phyloP scores from a whole-genome alignment of 495 filamentous ascomycete genomes.

The Penicillium herquei region DNA sequence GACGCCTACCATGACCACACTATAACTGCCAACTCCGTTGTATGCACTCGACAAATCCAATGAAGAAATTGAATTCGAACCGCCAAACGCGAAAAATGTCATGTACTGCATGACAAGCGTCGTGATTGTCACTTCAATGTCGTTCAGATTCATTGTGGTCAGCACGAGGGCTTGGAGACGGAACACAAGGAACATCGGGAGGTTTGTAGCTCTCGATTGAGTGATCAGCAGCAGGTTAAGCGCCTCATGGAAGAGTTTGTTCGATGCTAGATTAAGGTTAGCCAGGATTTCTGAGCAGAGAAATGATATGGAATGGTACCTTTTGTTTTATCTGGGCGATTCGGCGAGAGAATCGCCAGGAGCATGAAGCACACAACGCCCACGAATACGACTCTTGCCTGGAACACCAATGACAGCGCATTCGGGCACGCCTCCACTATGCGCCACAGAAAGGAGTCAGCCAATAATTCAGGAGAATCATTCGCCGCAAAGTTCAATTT shows the following conservation, averaged over 20 bases:
- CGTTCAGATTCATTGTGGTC: conserved; percentile 41
- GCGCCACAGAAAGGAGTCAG: conserved; percentile 47
- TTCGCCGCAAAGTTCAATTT: conserved; percentile 78
- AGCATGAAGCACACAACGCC: conserved; percentile 46
- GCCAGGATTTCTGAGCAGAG: not conserved
- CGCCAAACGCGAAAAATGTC: conserved; percentile 88
- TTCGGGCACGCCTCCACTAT: conserved; percentile 47
- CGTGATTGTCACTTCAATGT: conserved; percentile 59
- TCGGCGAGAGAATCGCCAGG: conserved; percentile 22
- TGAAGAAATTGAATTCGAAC: conserved; percentile 88
- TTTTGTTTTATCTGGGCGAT: not conserved
- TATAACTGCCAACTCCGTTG: conserved; percentile 74
- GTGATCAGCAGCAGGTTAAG: conserved; percentile 79
- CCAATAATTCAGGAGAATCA: conserved; percentile 82
- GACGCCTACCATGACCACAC: conserved; percentile 64
- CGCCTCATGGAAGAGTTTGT: conserved; percentile 56
- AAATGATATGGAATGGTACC: conserved; percentile 14
- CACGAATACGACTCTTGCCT: conserved; percentile 42
- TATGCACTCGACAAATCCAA: conserved; percentile 82
- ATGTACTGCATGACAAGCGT: conserved; percentile 67
- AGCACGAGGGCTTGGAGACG: conserved; percentile 56
- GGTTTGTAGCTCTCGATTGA: conserved; percentile 77
- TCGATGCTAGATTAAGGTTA: conserved; percentile 14
- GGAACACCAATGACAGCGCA: conserved; percentile 46
- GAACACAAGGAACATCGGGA: conserved; percentile 79